Conservation (phyloP, 2,329 filamentous ascomycete species). For the Penicillium thymicola region DNA sequence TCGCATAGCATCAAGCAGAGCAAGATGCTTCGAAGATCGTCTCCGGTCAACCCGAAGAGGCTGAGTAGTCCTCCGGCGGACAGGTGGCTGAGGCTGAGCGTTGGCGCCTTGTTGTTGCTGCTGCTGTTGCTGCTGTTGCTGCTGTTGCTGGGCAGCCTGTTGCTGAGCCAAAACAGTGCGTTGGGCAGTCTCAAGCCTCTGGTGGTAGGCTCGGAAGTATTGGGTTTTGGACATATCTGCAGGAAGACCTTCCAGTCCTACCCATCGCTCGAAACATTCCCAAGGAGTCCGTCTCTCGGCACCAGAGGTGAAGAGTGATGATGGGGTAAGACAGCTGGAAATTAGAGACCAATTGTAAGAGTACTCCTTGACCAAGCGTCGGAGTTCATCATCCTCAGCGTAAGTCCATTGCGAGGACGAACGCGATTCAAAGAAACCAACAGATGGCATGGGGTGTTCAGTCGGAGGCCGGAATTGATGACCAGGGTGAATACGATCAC, state of each 20-base stretch:
- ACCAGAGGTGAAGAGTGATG: conserved; percentile 76
- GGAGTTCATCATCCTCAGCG: conserved; percentile 85
- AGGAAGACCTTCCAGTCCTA: conserved; percentile 83
- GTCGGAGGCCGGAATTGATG: conserved; percentile 92
- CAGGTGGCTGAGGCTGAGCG: conserved; percentile 52
- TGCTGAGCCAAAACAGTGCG: conserved; percentile 58
- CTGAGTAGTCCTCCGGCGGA: conserved; percentile 66
- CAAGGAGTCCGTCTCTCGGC: conserved; percentile 89
- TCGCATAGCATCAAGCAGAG: conserved; percentile 88
- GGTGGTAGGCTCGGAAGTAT: conserved; percentile 78
- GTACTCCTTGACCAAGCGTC: conserved; percentile 80
- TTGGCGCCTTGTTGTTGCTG: conserved; percentile 53
- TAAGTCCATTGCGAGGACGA: conserved; percentile 87
- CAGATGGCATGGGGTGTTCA: conserved; percentile 84
- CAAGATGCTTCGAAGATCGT: conserved; percentile 80
- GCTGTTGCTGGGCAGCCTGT: conserved; percentile 49
- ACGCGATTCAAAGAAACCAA: conserved; percentile 84
- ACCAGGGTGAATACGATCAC: conserved; percentile 83
- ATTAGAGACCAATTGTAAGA: conserved; percentile 98
- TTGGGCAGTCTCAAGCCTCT: conserved; percentile 61
- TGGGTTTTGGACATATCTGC: conserved; percentile 92
- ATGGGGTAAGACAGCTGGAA: conserved; percentile 70
- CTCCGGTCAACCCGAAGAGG: conserved; percentile 83
- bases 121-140: conserved; percentile 51
- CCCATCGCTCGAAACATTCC: conserved; percentile 99